Evolutionary conservation across 768 basidiomycete species (phyloP).

Genomic region (Tubosaeta brunneosetosa): DNA sequence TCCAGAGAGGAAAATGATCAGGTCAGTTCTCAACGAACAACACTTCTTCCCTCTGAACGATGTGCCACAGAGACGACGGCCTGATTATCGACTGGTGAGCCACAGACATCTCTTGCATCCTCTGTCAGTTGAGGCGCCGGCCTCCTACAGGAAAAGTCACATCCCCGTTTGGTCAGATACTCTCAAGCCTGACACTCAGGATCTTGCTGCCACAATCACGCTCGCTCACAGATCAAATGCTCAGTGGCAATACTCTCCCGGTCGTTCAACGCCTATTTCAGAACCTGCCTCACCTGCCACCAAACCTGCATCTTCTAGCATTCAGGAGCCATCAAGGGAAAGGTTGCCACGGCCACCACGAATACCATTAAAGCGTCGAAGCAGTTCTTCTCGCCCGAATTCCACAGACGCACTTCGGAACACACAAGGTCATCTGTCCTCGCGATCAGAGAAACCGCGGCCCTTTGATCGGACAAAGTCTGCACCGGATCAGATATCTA

Average conservation of each 20-base stretch:
- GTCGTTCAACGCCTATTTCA: neutral
- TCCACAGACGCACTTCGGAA: neutral
- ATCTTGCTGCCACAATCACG: slow-evolving; percentile 27
- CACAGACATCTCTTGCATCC: neutral
- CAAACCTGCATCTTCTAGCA: neutral
- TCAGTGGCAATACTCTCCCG: slow-evolving; percentile 2
- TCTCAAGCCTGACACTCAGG: slow-evolving; percentile 19
- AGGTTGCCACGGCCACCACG: slow-evolving; percentile 21
- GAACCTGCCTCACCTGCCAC: neutral
- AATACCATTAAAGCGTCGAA: slow-evolving; percentile 7
- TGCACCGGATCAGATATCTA: neutral
- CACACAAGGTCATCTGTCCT: neutral
- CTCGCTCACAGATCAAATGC: slow-evolving; percentile 26
- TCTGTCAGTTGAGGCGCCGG: neutral
- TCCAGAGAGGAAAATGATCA: slow-evolving; percentile 23
- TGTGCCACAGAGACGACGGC: slow-evolving; percentile 23
- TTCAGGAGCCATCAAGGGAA: slow-evolving; percentile 3
- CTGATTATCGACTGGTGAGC: slow-evolving; percentile 29
- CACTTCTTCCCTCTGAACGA: neutral
- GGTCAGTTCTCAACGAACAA: slow-evolving; percentile 15
- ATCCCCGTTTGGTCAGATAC: slow-evolving; percentile 32
- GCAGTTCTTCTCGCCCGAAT: neutral
- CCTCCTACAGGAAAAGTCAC: slow-evolving; percentile 22
- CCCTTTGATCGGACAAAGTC: slow-evolving; percentile 1
- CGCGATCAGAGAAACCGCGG: neutral